Evolutionary conservation across 2,329 filamentous ascomycete genomes (phyloP).

Genomic region (Taxawa tesnikishii): DNA sequence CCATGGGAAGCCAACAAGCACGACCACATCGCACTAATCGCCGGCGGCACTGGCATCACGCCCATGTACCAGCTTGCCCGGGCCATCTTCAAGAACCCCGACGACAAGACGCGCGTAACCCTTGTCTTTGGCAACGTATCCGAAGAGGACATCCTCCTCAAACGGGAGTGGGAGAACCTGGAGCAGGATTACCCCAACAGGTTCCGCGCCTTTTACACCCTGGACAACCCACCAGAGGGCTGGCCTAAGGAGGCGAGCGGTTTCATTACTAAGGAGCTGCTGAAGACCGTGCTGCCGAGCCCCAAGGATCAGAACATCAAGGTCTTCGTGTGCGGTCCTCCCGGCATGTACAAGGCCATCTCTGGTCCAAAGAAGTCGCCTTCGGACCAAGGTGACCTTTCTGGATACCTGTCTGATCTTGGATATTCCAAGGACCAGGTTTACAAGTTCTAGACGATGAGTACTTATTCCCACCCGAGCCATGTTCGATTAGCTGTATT

Average conservation of each 20-base stretch:
- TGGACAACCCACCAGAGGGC: slow-evolving; percentile 70
- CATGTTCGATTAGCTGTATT: too few species aligned
- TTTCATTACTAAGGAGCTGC: slow-evolving; percentile 74
- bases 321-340: slow-evolving; percentile 91
- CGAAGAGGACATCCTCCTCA: slow-evolving; percentile 85
- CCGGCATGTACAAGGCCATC: slow-evolving; percentile 84
- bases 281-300: slow-evolving; percentile 91
- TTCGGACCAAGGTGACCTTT: slow-evolving; percentile 85
- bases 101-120: slow-evolving; percentile 95
- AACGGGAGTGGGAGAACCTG: slow-evolving; percentile 69
- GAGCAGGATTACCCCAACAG: slow-evolving; percentile 93
- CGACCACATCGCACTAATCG: slow-evolving; percentile 70
- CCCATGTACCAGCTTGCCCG: slow-evolving; percentile 94
- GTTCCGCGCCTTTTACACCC: slow-evolving; percentile 88
- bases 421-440: slow-evolving; percentile 83
- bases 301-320: slow-evolving; percentile 89
- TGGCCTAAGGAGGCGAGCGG: slow-evolving; percentile 64
- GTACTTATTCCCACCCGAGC: too few species aligned
- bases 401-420: slow-evolving; percentile 69
- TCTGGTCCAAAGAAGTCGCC: slow-evolving; percentile 83
- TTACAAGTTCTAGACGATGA: slow-evolving; percentile 68
- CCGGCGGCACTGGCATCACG: slow-evolving; percentile 94
- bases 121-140: slow-evolving; percentile 83
- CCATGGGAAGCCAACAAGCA: slow-evolving; percentile 85
- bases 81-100: slow-evolving; percentile 88